Evolutionary conservation across 768 basidiomycete species (phyloP), one percentile per base, ranked within the genome.

Genomic region (Tylopilus sp.): DNA sequence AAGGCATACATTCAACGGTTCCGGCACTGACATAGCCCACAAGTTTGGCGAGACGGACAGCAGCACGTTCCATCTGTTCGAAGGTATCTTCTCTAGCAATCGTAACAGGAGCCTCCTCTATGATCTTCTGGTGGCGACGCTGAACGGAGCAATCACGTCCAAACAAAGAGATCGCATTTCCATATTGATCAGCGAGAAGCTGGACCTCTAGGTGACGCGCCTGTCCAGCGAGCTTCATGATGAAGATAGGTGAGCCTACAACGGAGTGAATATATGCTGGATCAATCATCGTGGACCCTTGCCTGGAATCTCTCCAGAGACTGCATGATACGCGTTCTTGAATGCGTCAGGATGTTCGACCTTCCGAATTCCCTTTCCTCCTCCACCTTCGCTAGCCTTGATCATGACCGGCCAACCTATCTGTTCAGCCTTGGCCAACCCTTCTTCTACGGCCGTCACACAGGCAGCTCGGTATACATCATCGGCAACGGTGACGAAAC

Each of bases 321-420:
- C 97, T 6, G 97, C 97, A 57, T 89, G 80, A 71, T 85, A 99
- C 25, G 94, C 86, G 65, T 94, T 95, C 73, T 89, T 94, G 79
- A 99, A 98, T 44, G 81, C 81, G 41, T 93, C 90, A 2, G 86
- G 75, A 43, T 75, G 73, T 44, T 95, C 91, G 25, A 99, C 97
- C 74, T 90, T 98, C 48, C 97, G 79, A 53, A 99, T 99, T 72
- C 97, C 97, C 71, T 99, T 99, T 52, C 97, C 97, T 70, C 97
- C 97, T 60, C 97, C 97, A 58, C 97, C 97, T 71, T 99, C 97
- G 57, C 90, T 93, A 6, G 97, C 97, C 76, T 99, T 99, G 76
- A 99, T 98, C 97, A 99, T 99, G 56, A 99, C 84, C 0, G 97
- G 97, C 79, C 82, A 98, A 11, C 95, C 95, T 45, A 99, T 97